Evolutionary conservation across 2,329 filamentous ascomycete genomes (phyloP).

Genomic region (Aspergillus sp.): DNA sequence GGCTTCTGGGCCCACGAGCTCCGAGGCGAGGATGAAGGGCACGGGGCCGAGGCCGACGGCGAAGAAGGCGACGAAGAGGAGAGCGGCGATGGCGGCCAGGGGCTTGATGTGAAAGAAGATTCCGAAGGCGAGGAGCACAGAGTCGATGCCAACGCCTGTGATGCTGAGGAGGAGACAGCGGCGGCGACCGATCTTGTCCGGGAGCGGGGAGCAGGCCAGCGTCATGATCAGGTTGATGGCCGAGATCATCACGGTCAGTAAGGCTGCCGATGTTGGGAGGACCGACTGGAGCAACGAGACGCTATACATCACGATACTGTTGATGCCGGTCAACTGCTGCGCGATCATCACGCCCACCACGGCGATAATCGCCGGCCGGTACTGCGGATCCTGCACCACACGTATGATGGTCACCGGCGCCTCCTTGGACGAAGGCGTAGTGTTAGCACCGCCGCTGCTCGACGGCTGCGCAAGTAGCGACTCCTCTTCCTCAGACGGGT

Average conservation of each 20-base stretch:
- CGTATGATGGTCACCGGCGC: constrained; percentile 57
- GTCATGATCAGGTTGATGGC: constrained; percentile 80
- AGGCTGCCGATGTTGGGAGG: constrained; percentile 68
- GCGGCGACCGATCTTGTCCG: constrained; percentile 83
- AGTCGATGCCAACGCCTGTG: constrained; percentile 71
- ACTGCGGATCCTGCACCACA: constrained; percentile 59
- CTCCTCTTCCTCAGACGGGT: constrained; percentile 55
- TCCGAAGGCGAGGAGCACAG: constrained; percentile 68
- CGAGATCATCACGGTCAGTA: constrained; percentile 82
- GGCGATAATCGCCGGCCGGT: constrained; percentile 67
- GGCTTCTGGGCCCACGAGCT: constrained; percentile 82
- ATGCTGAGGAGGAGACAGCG: constrained; percentile 75
- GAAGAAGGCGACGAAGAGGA: constrained; percentile 83
- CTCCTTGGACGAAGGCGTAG: constrained; percentile 54
- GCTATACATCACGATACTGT: constrained; percentile 98
- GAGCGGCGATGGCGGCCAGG: constrained; percentile 70
- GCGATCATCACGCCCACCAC: constrained; percentile 86
- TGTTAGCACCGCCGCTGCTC: constrained; percentile 34
- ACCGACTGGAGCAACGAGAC: constrained; percentile 78
- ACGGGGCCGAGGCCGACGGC: constrained; percentile 86
- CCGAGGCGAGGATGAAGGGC: constrained; percentile 86
- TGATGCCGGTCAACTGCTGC: constrained; percentile 89
- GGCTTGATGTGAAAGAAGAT: constrained; percentile 66
- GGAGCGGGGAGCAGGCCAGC: constrained; percentile 68
- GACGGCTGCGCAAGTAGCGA: constrained; percentile 51